Percentiles rank a stretch among this genome's conserved stretches.
These are phyloP conservation scores for Peziza echinospora DNA, from an alignment of 495 filamentous ascomycete species.

Conservation along the genomic window DNA sequence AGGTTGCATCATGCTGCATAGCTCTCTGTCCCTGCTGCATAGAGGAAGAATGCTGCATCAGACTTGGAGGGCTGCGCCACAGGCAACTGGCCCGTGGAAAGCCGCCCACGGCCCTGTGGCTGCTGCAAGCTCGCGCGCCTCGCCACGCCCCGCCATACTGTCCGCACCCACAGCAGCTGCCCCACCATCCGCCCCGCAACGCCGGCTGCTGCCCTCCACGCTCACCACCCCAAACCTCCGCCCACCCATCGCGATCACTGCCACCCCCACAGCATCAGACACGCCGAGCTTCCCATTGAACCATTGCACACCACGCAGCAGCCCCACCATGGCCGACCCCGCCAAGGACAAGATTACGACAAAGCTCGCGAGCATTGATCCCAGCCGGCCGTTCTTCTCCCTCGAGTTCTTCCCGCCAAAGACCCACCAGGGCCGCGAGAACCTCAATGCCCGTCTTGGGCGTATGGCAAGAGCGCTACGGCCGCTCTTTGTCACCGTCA, in stretches of 20 bases:
- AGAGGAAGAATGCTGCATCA: no score
- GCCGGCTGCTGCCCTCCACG: not conserved
- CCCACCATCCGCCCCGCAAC: not conserved
- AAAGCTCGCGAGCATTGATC: constrained; percentile 80
- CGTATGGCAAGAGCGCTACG: constrained; percentile 82
- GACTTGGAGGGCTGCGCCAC: no score
- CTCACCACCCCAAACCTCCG: not conserved
- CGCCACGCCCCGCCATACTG: no score
- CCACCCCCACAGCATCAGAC: not conserved
- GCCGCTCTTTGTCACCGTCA: constrained; percentile 89
- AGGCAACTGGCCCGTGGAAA: no score
- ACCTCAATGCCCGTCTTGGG: constrained; percentile 76
- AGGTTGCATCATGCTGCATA: no score
- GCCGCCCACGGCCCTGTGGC: no score
- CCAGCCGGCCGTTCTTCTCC: constrained; percentile 69
- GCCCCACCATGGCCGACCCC: not conserved
- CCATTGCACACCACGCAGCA: no score
- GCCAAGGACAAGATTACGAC: constrained; percentile 38
- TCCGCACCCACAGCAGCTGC: no score
- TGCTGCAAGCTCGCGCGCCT: no score
- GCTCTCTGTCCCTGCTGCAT: no score
- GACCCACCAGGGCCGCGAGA: constrained; percentile 40
- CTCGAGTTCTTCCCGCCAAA: constrained; percentile 99
- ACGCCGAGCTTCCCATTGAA: no score
- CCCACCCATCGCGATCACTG: not conserved